phyloP scores from a whole-genome alignment of 1,284 basidiomycete species.

The Jaminaea rosea region DNA sequence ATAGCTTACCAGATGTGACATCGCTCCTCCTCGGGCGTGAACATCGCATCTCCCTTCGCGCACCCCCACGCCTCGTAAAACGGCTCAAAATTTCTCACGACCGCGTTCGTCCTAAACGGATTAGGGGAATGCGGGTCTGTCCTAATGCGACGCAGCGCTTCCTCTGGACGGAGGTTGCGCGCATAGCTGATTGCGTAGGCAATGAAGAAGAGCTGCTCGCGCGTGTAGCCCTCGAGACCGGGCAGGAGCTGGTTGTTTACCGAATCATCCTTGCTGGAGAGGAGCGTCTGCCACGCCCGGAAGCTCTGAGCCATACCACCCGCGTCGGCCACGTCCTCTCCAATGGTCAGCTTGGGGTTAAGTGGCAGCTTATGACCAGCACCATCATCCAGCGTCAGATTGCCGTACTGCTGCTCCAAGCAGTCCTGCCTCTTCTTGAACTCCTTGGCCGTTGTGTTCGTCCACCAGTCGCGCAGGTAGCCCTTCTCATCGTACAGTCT shows the following conservation, averaged over 20 bases:
- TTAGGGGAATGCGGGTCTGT: constrained; percentile 45
- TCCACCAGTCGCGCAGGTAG: constrained; percentile 65
- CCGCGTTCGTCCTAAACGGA: constrained; percentile 36
- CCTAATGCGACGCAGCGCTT: constrained; percentile 31
- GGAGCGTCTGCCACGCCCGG: constrained; percentile 45
- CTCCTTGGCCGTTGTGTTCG: constrained; percentile 63
- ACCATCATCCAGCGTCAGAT: constrained; percentile 71
- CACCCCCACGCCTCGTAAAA: constrained; percentile 41
- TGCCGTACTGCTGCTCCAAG: constrained; percentile 77
- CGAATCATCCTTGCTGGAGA: constrained; percentile 28
- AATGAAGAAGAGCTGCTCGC: constrained; percentile 49
- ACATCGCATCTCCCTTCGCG: constrained; percentile 38
- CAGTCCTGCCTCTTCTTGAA: constrained; percentile 79
- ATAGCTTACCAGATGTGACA: constrained; percentile 41
- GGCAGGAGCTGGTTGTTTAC: constrained; percentile 42
- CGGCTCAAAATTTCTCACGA: constrained; percentile 30
- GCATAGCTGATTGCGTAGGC: constrained; percentile 38
- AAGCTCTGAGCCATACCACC: constrained; percentile 48
- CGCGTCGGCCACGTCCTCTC: constrained; percentile 63
- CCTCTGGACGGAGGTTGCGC: constrained; percentile 29
- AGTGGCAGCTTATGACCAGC: constrained; percentile 72
- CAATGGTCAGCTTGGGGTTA: constrained; percentile 60
- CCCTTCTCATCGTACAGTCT: constrained; percentile 56
- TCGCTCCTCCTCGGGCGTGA: constrained; percentile 17
- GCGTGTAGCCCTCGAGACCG: constrained; percentile 38